Evolutionary conservation across 345 rosid genomes (phyloP).

Genomic region (Anastatica hierochuntica): DNA sequence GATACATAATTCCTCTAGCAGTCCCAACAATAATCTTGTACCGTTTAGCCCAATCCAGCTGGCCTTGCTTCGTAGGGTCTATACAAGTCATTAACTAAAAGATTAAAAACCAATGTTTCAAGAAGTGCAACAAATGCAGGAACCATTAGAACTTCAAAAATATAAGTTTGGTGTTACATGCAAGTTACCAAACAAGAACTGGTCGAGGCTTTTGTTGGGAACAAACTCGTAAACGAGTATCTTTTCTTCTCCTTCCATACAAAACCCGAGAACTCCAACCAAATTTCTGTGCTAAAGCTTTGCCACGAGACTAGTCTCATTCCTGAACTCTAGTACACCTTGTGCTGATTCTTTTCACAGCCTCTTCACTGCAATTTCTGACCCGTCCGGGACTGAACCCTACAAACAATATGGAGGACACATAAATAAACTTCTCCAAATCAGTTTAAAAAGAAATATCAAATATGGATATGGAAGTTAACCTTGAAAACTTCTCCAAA

Average conservation of each 20-base stretch:
- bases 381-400: conserved; percentile 1
- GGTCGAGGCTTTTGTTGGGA: background rate
- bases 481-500: conserved; percentile 7
- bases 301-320: conserved; percentile 10
- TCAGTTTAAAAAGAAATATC: too few species aligned
- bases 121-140: background rate
- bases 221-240: conserved; percentile 15
- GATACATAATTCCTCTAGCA: conserved; percentile 33
- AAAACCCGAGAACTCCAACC: conserved; percentile 10
- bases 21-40: conserved; percentile 30
- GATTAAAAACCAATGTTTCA: background rate
- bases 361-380: conserved; percentile 17
- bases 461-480: too few species aligned
- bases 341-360: conserved; percentile 15
- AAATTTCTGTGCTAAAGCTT: conserved; percentile 17
- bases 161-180: background rate
- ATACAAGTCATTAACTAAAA: background rate
- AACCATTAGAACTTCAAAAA: background rate
- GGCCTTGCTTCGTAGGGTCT: conserved; percentile 24
- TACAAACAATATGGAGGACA: background rate
- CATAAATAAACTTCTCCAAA: too few species aligned
- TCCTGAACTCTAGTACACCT: conserved; percentile 20
- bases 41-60: conserved; percentile 37
- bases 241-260: conserved; percentile 20
- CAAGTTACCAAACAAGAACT: background rate